Evolutionary conservation across 805 yeast species (phyloP).

Genomic region (Saturnispora silvae): DNA sequence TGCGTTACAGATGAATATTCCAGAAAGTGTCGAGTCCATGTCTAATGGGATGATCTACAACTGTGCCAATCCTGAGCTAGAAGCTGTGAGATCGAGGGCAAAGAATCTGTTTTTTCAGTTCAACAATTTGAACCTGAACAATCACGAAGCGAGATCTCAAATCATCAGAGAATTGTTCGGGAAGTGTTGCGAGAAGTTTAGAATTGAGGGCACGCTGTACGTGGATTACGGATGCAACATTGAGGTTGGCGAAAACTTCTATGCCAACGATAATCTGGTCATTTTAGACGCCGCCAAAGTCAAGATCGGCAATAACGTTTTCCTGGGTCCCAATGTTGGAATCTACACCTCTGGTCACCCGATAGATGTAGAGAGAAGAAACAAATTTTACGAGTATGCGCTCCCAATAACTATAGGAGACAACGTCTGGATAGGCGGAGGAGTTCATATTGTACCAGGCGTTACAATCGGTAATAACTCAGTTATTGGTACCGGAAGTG

Average conservation of each 20-base stretch:
- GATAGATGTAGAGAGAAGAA: constrained; percentile 35
- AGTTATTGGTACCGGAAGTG: constrained; percentile 59
- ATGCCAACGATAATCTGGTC: constrained; percentile 46
- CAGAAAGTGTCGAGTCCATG: too few species aligned
- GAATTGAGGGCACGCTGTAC: constrained; percentile 41
- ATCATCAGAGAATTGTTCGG: background rate
- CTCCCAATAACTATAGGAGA: constrained; percentile 49
- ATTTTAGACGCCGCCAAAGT: constrained; percentile 53
- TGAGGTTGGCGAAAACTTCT: constrained; percentile 45
- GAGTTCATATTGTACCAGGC: constrained; percentile 51
- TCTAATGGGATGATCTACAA: too few species aligned
- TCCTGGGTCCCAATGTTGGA: constrained; percentile 54
- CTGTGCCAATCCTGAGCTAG: constrained; percentile 1
- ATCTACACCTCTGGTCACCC: constrained; percentile 60
- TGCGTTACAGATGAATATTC: too few species aligned
- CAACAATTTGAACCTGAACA: background rate
- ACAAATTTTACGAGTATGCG: constrained; percentile 40
- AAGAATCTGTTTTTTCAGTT: constrained; percentile 1
- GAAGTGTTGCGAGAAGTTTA: background rate
- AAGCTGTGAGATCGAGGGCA: background rate
- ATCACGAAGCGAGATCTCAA: background rate
- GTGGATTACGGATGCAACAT: constrained; percentile 63
- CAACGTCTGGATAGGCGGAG: constrained; percentile 60
- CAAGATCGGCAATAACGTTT: constrained; percentile 46
- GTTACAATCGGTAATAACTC: constrained; percentile 52